phyloP scores from a whole-genome alignment of 768 basidiomycete species.

The Pleurotus pulmonarius region DNA sequence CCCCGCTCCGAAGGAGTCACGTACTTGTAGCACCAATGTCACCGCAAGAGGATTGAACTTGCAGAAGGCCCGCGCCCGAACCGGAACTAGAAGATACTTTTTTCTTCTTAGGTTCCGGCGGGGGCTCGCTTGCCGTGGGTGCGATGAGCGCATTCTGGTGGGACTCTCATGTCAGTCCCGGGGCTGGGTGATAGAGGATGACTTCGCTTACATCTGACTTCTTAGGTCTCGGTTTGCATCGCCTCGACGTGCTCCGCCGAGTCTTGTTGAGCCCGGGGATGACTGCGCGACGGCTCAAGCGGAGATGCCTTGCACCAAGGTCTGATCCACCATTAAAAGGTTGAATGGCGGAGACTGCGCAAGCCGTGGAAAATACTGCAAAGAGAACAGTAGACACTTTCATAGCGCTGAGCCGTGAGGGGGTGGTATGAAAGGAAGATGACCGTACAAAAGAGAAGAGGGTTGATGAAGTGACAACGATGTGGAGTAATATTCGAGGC shows the following conservation, averaged over 20 bases:
- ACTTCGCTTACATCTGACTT: neutral
- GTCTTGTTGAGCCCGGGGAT: neutral
- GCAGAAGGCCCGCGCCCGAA: neutral
- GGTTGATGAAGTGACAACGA: slow-evolving; percentile 9
- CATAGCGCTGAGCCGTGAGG: slow-evolving; percentile 30
- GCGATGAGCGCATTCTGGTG: too few species aligned
- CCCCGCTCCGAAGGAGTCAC: slow-evolving; percentile 11
- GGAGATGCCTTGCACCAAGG: slow-evolving; percentile 31
- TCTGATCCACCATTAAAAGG: slow-evolving; percentile 21
- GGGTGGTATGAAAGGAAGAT: slow-evolving; percentile 14
- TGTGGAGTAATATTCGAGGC: neutral
- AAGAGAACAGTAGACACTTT: slow-evolving; percentile 37
- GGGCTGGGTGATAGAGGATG: too few species aligned
- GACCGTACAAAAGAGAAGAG: slow-evolving; percentile 10
- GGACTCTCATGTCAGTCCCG: too few species aligned
- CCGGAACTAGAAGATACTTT: neutral
- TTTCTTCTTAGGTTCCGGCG: neutral
- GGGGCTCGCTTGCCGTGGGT: neutral
- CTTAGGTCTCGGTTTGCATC: slow-evolving; percentile 2
- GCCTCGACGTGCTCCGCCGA: neutral
- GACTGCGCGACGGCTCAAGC: slow-evolving; percentile 27
- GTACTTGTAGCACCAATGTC: slow-evolving; percentile 46
- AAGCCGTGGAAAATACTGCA: slow-evolving; percentile 31
- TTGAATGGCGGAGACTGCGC: slow-evolving; percentile 27
- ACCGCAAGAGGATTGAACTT: slow-evolving; percentile 41